Evolutionary conservation across 257 asterid species (phyloP).

Genomic region (Gardenia jasminoides): DNA sequence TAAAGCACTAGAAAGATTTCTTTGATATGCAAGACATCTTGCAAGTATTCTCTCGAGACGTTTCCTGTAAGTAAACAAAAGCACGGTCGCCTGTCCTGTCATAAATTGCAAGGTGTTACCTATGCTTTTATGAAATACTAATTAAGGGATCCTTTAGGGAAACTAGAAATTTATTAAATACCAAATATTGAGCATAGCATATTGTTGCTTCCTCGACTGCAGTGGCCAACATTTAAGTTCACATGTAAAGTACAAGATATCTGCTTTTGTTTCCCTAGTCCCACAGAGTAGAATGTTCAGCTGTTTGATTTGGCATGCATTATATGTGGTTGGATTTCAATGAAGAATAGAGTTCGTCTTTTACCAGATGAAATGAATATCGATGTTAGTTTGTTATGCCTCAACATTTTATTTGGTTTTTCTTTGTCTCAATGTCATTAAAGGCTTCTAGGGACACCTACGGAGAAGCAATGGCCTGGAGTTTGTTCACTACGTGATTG

Average conservation of each 20-base stretch:
- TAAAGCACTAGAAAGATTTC: neutral
- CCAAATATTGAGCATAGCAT: neutral
- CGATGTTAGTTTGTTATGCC: neutral
- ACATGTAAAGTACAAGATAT: neutral
- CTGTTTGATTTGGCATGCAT: neutral
- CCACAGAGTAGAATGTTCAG: neutral
- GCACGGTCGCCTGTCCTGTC: no score
- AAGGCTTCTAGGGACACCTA: conserved; percentile 93
- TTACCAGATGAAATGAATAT: neutral
- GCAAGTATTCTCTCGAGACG: neutral
- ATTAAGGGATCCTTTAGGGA: neutral
- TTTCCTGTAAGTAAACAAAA: neutral
- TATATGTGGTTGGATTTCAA: neutral
- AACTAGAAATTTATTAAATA: neutral
- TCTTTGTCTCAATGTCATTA: conserved; percentile 3
- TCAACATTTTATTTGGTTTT: neutral
- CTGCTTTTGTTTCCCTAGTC: neutral
- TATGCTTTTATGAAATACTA: neutral
- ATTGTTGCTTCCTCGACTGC: neutral
- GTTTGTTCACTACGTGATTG: conserved; percentile 76
- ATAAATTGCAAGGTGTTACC: no score
- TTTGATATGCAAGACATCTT: neutral
- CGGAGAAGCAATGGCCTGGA: conserved; percentile 87
- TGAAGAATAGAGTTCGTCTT: neutral
- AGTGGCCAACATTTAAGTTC: neutral